These are phyloP conservation scores for Coemansia reversa DNA, from an alignment of 192 early-diverging fungal species.

Conservation along the genomic window DNA sequence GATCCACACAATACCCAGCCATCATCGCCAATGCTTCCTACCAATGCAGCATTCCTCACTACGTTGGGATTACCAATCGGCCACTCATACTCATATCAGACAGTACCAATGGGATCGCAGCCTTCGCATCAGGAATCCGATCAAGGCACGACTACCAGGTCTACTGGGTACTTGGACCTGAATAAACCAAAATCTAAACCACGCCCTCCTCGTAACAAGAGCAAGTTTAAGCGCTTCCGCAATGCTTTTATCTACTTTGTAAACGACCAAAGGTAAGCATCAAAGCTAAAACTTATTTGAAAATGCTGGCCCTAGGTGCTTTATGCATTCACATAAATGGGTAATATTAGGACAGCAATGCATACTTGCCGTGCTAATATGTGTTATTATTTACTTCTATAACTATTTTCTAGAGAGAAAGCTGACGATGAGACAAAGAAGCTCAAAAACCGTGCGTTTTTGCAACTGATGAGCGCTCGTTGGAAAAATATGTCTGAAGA, in stretches of 20 bases:
- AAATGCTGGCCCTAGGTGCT: not conserved
- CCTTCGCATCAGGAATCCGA: not conserved
- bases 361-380: not conserved
- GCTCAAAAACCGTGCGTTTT: conserved; percentile 57
- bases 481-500: conserved; percentile 51
- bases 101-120: conserved; percentile 10
- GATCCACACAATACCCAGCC: not conserved
- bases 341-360: not conserved
- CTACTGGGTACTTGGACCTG: not conserved
- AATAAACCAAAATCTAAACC: conserved; percentile 3
- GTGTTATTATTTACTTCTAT: not conserved
- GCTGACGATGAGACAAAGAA: conserved; percentile 41
- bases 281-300: not conserved
- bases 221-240: conserved; percentile 57
- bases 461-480: conserved; percentile 54
- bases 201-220: conserved; percentile 48
- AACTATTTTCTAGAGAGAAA: conserved; percentile 24
- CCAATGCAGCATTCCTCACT: not conserved
- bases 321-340: not conserved
- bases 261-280: conserved; percentile 54
- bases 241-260: conserved; percentile 58
- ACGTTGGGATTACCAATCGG: conserved; percentile 5
- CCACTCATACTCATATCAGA: conserved; percentile 30
- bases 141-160: not conserved
- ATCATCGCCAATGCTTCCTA: not conserved